Base-by-base conservation (phyloP, 2,329 filamentous ascomycete species). In the Paracoccidioides lutzii region DNA sequence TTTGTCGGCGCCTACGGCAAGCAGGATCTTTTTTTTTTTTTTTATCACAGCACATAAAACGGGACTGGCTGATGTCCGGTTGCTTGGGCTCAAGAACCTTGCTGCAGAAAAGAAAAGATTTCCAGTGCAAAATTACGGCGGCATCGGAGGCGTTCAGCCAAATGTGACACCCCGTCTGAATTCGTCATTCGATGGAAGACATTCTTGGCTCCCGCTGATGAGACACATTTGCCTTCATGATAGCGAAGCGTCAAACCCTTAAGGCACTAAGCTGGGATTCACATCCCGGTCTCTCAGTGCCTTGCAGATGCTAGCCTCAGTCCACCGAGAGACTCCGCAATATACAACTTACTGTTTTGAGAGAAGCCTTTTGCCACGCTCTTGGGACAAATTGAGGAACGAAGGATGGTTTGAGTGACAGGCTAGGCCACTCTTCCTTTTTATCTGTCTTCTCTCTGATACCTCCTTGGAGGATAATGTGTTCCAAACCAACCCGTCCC, bases 171-270 rank as follows among this genome's bases (percentile, higher is more conserved):
- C 30, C 52, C 3, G 22, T 40, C 32, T 45, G 41, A 5, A 53
- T 53, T 53, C 32, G 41, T 38, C 40, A 53, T 45, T 53, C 42
- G 41, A 43, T 12, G 37, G 40, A 43, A 22, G 38, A 12, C 28
- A 32, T 14, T n/a, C 30, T 49, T 44, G 22, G 35, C 44, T 14
- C 42, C 41, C 22, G 43, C 15, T 52, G 54, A 56, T 56, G 54
- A 50, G 57, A 58, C 55, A 54, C 54, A 46, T 32, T 56, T 45
- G 35, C 40, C 54, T 44, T 52, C 45, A 56, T 51, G 42, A 51
- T 38, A 43, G 42, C 41, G 48, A 10, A 43, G 51, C 51, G 52
- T 57, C 54, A 58, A 58, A 52, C 54, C 46, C 37, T 48, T 42
- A 52, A 56, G 48, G 49, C 56, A 32, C 56, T 38, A 15, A 28